phyloP scores from a whole-genome alignment of 805 yeast genomes.

The Barnettozyma populi region DNA sequence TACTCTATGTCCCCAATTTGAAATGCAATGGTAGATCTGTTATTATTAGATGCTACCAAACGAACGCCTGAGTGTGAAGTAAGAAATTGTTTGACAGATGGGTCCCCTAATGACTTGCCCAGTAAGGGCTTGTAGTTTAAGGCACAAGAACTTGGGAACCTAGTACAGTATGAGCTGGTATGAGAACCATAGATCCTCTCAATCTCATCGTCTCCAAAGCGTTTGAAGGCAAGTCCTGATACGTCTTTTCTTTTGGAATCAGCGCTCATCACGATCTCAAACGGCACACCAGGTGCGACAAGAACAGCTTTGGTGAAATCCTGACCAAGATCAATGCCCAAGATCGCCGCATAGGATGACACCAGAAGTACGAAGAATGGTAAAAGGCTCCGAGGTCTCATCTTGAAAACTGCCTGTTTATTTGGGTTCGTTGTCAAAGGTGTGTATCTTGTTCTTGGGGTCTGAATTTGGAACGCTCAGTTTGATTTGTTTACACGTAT shows the following conservation, averaged over 20 bases:
- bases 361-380: constrained; percentile 9
- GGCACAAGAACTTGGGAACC: constrained; percentile 69
- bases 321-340: constrained; percentile 88
- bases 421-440: not conserved
- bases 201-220: constrained; percentile 38
- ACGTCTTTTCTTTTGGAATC: constrained; percentile 90
- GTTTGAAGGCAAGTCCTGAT: constrained; percentile 66
- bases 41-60: constrained; percentile 34
- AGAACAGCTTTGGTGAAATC: constrained; percentile 82
- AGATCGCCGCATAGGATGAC: constrained; percentile 48
- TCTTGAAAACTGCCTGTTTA: not conserved
- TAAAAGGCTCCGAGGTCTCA: constrained; percentile 5
- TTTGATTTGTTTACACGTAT: not conserved
- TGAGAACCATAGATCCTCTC: constrained; percentile 77
- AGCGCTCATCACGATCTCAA: constrained; percentile 82
- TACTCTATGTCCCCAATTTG: constrained; percentile 41
- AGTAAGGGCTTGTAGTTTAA: constrained; percentile 64
- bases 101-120: constrained; percentile 53
- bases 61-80: constrained; percentile 57
- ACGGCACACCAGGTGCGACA: constrained; percentile 85
- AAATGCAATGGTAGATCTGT: constrained; percentile 55
- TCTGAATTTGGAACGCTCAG: not conserved
- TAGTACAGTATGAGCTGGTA: constrained; percentile 61
- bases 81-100: constrained; percentile 41
- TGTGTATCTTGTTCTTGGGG: not conserved